Evolutionary conservation across 73 alveolate species (phyloP), one percentile per base, ranked within the genome.

Genomic region (Paramecium biaurelia): DNA sequence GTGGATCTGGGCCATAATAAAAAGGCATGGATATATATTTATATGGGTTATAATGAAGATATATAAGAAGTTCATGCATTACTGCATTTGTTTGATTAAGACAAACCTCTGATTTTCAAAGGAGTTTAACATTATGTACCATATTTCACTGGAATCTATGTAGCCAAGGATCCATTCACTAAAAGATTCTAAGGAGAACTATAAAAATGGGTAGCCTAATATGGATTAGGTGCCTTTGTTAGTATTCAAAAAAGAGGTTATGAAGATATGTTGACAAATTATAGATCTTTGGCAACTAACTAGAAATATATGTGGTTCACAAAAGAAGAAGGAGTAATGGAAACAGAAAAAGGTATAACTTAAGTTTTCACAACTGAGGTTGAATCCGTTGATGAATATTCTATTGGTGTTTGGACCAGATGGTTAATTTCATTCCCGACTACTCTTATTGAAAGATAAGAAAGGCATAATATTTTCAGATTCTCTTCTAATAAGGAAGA

Each of bases 341-440:
- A 79, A 24, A 63, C 84, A 11, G 84, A 63, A 32, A 32, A 26
- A 63, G 47, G 53, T 14, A 32, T 63, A 11, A 63, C 47, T 2
- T 26, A 63, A 63, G 45, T 63, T 4, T 63, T 63, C 8, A 63
- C 70, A 5, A 43, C 90, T 79, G 70, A 42, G 26, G 74, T 47
- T 21, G 90, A 79, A 24, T 79, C 90, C 6, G 72, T 79, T 21
- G 70, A 38, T 41, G 90, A 79, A 79, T 79, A 79, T 79, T 23
- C 56, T 20, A 24, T 79, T 10, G 90, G 90, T 14, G 41, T 79
- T 15, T 79, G 90, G 90, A 79, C 90, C 18, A 79, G 72, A 47
- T 79, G 90, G 90, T 45, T 79, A 23, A 30, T 30, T 43, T 32
- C 76, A 7, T 79, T 79, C 76, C 90, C 90, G 9, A 79, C 90